Percentiles rank a stretch among this genome's conserved stretches.
These are phyloP conservation scores for Colletotrichum echinochloae DNA, from an alignment of 2,329 filamentous ascomycete species.

Conservation along the genomic window DNA sequence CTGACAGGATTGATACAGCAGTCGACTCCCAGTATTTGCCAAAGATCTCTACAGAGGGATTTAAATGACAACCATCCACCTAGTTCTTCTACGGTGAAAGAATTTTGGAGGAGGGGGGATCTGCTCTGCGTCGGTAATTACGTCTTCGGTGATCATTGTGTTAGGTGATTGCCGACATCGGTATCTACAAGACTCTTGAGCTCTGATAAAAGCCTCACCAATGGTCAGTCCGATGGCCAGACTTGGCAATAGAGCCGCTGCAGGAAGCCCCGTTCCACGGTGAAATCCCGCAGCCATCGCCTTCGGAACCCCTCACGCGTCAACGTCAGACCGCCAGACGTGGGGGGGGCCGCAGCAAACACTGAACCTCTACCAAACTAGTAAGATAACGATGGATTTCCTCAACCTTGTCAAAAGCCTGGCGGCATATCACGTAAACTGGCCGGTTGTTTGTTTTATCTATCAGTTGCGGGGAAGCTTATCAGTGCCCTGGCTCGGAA, in stretches of 20 bases:
- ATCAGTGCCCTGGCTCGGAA: conserved; percentile 21
- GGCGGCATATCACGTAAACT: neutral
- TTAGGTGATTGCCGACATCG: neutral
- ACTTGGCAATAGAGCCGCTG: neutral
- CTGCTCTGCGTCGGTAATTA: too few species aligned
- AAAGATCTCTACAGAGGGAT: too few species aligned
- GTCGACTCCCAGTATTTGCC: neutral
- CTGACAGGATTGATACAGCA: neutral
- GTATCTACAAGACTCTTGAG: neutral
- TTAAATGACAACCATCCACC: too few species aligned
- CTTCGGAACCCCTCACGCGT: neutral
- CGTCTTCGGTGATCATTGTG: too few species aligned
- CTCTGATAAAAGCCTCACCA: neutral
- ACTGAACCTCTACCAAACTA: neutral
- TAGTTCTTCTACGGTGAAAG: neutral
- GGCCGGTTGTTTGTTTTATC: neutral
- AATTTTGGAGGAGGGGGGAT: neutral
- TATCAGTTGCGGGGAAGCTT: conserved; percentile 17
- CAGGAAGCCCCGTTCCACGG: neutral
- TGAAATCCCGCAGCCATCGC: neutral
- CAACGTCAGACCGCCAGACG: conserved; percentile 8
- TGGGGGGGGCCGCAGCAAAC: neutral
- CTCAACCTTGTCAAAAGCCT: neutral
- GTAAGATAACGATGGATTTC: neutral
- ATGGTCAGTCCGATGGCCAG: conserved; percentile 7